phyloP scores from a whole-genome alignment of 768 basidiomycete species.

The Dacryopinax primogenitus region DNA sequence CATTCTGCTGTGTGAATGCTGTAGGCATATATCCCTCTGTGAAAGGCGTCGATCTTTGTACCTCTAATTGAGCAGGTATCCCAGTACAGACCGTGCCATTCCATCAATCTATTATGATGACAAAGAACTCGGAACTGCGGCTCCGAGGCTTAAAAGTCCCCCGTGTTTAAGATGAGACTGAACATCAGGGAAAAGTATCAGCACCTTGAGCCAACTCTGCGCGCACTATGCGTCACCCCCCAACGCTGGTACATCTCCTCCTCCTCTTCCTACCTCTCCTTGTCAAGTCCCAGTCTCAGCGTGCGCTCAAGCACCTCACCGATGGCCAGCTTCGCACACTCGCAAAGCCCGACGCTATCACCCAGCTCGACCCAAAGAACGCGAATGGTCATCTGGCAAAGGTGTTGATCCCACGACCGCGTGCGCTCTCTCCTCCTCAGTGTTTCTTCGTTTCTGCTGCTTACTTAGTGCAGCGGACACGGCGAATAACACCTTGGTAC shows the following conservation, averaged over 20 bases:
- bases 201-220: too few species aligned
- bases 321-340: neutral
- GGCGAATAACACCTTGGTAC: constrained; percentile 66
- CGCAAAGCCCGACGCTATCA: constrained; percentile 46
- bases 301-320: neutral
- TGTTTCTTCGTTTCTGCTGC: constrained; percentile 10
- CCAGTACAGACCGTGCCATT: too few species aligned
- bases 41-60: too few species aligned
- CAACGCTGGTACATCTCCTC: neutral
- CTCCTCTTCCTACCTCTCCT: neutral
- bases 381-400: constrained; percentile 64
- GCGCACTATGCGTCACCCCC: too few species aligned
- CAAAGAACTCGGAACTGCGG: too few species aligned
- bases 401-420: constrained; percentile 71
- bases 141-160: too few species aligned
- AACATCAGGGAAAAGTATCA: too few species aligned
- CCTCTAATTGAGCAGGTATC: too few species aligned
- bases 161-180: too few species aligned
- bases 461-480: constrained; percentile 41
- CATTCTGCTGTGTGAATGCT: too few species aligned
- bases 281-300: neutral
- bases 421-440: constrained; percentile 34
- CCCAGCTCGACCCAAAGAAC: constrained; percentile 52
- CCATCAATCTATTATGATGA: too few species aligned
- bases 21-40: too few species aligned